Base-by-base conservation (phyloP, 352 stramenopile species). In the Phytophthora foliorum region DNA sequence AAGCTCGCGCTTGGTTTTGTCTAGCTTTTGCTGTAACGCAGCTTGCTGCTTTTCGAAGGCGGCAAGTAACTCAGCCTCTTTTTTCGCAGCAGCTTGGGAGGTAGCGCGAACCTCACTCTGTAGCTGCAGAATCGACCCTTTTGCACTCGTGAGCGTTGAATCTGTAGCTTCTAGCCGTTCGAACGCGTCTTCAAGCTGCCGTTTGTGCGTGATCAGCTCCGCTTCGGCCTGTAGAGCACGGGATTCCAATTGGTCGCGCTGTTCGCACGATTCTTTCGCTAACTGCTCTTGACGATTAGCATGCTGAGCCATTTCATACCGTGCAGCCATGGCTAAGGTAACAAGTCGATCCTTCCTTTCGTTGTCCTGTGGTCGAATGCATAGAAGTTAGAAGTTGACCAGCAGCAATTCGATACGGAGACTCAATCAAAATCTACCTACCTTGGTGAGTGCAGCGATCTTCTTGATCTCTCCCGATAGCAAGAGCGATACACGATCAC, bases 1-100 rank as follows among this genome's bases (percentile, higher is more conserved):
- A 24, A 92, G 76, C 38, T 94, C 87, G 16, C 78, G 81, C 72
- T 94, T 92, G 42, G 79, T 77, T 54, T 94, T 94, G 67, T 94
- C 87, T 17, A 89, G 77, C 9, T 84, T 82, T 46, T 84, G 67
- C 54, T 90, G 81, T 17, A 91, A 48, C n/a, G 60, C 51, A 44
- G 71, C 45, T 48, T 79, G 49, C n/a, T 87, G 69, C 56, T 78
- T 77, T 24, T 92, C 84, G 55, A 76, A 81, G 2, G 57, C 57
- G 10, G 27, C 64, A 41, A 77, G 60, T 27, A 91, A 49, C 48
- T 92, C 84, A 9, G 55, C 31, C 45, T 92, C 77, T 36, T 84
- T 83, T 4, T 69, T 66, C 13, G 55, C 42, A 3, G 59, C 66
- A 1, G 77, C 72, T 31, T 60, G 17, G 22, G 42, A 46, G 1